Percentiles rank a stretch among this genome's conserved stretches.
Conservation (phyloP, 2,329 filamentous ascomycete genomes). For the Teratosphaeria epicoccoides region DNA sequence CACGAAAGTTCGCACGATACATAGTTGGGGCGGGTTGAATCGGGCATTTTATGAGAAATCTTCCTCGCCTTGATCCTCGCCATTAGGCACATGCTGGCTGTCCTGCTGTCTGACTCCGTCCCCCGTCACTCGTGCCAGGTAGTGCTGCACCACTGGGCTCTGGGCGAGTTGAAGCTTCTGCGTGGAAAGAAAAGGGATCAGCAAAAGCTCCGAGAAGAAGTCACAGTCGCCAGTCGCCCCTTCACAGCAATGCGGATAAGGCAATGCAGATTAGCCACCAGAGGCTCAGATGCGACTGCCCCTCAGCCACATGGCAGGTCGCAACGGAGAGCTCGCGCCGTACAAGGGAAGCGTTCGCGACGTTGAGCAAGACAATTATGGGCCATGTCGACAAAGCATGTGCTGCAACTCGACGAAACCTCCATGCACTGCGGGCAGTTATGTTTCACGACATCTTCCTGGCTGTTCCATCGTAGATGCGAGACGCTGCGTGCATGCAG, state of each 20-base stretch:
- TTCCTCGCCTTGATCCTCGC: not conserved
- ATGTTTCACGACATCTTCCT: no score
- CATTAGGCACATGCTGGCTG: not conserved
- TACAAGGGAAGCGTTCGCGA: no score
- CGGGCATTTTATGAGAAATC: constrained; percentile 1
- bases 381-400: no score
- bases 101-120: not conserved
- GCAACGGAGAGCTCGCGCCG: no score
- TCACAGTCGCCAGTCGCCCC: no score
- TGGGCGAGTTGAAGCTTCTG: constrained; percentile 25
- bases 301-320: not conserved
- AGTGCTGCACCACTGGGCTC: constrained; percentile 20
- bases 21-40: not conserved
- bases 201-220: not conserved
- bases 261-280: not conserved
- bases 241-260: no score
- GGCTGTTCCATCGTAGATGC: no score
- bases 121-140: constrained; percentile 16
- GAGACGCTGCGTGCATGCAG: no score
- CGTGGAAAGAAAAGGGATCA: not conserved
- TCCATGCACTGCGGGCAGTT: no score
- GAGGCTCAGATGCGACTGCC: not conserved
- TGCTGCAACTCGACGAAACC: no score
- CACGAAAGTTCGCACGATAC: not conserved
- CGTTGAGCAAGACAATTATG: no score